Evolutionary conservation across 345 rosid genomes (phyloP), one percentile per base, ranked within the genome.

Genomic region (Gossypium arboreum): DNA sequence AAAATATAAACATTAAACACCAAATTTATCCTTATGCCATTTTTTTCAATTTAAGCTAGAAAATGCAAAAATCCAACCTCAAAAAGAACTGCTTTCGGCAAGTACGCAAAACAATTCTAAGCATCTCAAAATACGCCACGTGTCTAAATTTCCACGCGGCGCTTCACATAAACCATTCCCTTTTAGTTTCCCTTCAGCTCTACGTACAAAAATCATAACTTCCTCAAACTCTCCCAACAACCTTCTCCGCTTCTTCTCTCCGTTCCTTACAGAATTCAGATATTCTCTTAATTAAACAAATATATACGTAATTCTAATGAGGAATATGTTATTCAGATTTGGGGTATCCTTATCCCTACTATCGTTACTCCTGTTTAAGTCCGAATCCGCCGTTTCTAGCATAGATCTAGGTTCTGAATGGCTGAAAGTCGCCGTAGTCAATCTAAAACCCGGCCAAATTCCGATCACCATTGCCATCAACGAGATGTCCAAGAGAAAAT

Each of bases 321-420:
- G 80, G 81, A 83, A 63, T 81, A 74, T 83, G 73, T 20, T 77
- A 29, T 66, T 74, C 29, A 78, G 78, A 68, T 76, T 85, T 55
- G 83, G 79, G 77, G 15, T 84, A 44, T 73, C 85, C 17, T 72
- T 87, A 41, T 73, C 80, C 41, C 77, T 81, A 57, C 66, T 86
- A 24, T 86, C 79, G 2, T 24, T 85, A 59, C 69, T 72, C 16
- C 45, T 52, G 12, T 56, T 71, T 24, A 88, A 85, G 69, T 84
- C 94, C 9, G 86, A 91, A 70, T 89, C 97, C 0, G 98, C 98
- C 3, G 97, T 93, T 62, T 85, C 89, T 50, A 93, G 98, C 82
- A 75, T 95, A 85, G 99, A 96, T 93, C 93, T 96, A 72, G 99
- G 99, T 12, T 89, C 99, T 2, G 98, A 96, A 84, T 96, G 91